Evolutionary conservation across 192 early-diverging fungal species (phyloP).

Genomic region (Radiomyces spectabilis): DNA sequence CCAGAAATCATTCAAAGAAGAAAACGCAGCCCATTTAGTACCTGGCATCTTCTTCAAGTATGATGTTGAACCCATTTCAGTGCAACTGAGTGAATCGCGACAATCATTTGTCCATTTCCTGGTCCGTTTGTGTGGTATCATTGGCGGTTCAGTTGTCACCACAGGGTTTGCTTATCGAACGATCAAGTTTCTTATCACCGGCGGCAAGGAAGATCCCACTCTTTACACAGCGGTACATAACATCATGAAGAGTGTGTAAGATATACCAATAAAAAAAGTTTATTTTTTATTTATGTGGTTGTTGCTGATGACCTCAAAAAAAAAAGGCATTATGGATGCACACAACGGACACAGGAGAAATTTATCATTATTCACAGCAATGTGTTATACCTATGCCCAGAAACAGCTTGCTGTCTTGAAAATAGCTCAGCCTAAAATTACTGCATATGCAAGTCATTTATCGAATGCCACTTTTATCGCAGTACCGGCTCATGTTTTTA

Average conservation of each 20-base stretch:
- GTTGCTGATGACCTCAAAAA: background rate
- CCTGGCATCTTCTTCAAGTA: slow-evolving; percentile 87
- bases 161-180: slow-evolving; percentile 51
- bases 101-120: slow-evolving; percentile 62
- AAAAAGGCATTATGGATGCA: background rate
- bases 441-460: too few species aligned
- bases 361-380: too few species aligned
- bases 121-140: slow-evolving; percentile 77
- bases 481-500: too few species aligned
- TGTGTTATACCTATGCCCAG: too few species aligned
- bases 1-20: slow-evolving; percentile 30
- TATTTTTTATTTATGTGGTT: too few species aligned
- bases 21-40: slow-evolving; percentile 4
- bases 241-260: slow-evolving; percentile 20
- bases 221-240: slow-evolving; percentile 20
- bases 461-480: too few species aligned
- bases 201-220: slow-evolving; percentile 26
- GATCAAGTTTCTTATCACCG: slow-evolving; percentile 18
- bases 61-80: slow-evolving; percentile 82
- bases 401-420: too few species aligned
- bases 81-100: slow-evolving; percentile 63
- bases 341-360: too few species aligned
- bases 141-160: slow-evolving; percentile 74
- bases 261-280: background rate
- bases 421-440: too few species aligned